Evolutionary conservation across 768 basidiomycete genomes (phyloP), one percentile per base, ranked within the genome.

Genomic region (Dentipellis sp.): DNA sequence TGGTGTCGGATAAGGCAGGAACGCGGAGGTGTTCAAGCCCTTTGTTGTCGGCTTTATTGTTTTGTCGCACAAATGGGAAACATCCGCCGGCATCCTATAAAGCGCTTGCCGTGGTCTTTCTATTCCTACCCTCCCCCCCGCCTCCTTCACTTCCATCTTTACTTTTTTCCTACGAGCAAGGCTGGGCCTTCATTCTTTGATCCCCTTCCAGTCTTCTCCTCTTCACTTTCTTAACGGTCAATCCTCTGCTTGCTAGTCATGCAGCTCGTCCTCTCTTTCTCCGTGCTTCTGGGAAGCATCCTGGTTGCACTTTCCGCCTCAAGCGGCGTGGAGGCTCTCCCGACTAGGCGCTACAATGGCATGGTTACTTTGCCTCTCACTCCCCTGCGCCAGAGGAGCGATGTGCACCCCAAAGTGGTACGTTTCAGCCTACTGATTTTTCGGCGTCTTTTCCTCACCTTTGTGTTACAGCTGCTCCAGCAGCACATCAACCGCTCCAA

Each of bases 401-500:
- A 69, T 57, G 52, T 75, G 23, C 74, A 78, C 56, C 75, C 78
- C 29, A 71, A 69, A 55, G 54, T 78, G 53, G 79, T 79, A 55
- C 40, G 78, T 67, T 10, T 22, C 34, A 23, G 16, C 23, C 4
- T 23, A 10, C 36, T 35, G 8, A 16, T 21, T 21, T 9, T 14
- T 8, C 37, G 10, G 10, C 37, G 11, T 8, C 3, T 7, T 22
- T 21, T 35, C 40, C 8, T 7, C 38, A 37, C 16, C 29, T 45
- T 22, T 14, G 19, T 50, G 34, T 19, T 23, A 19, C 63, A 91
- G 88, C 67, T 77, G 47, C 69, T 83, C 36, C 86, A 89, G 67
- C 88, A 85, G 68, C 76, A 83, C 63, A 78, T 86, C 59, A 90
- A 88, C 68, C 82, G 80, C 51, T 75, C 77, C 53, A 70, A 79